Percentiles rank a stretch among this genome's conserved stretches.
phyloP scores from a whole-genome alignment of 2,329 filamentous ascomycete species.

The Fusarium heterosporum region DNA sequence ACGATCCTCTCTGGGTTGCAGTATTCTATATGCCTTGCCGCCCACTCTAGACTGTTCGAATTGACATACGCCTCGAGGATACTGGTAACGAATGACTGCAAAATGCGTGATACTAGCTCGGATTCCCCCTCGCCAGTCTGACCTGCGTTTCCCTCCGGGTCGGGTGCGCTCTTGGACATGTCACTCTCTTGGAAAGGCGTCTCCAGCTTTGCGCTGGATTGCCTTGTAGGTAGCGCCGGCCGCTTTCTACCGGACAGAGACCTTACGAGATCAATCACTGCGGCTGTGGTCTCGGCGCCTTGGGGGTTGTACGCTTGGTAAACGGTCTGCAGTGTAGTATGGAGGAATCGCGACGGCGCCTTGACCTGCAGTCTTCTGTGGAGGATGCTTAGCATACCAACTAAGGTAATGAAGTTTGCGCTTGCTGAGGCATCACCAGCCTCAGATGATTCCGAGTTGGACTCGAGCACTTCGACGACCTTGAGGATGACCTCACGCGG shows the following conservation, averaged over 20 bases:
- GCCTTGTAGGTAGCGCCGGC: conserved; percentile 69
- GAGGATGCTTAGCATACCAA: conserved; percentile 78
- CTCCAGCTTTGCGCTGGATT: conserved; percentile 67
- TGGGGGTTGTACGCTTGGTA: conserved; percentile 72
- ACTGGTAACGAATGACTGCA: conserved; percentile 83
- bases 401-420: conserved; percentile 73
- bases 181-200: conserved; percentile 67
- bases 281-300: conserved; percentile 74
- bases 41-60: conserved; percentile 69
- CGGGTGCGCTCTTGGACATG: conserved; percentile 67
- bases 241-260: conserved; percentile 75
- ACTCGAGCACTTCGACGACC: conserved; percentile 77
- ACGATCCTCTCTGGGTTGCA: conserved; percentile 74
- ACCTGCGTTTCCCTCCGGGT: conserved; percentile 65
- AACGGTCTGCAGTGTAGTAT: conserved; percentile 79
- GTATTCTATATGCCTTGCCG: conserved; percentile 74
- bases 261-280: conserved; percentile 77
- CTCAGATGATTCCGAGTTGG: conserved; percentile 56
- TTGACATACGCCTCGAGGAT: conserved; percentile 80
- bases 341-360: conserved; percentile 81
- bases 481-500: conserved; percentile 85
- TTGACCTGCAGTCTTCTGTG: conserved; percentile 82
- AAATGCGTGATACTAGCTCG: conserved; percentile 70
- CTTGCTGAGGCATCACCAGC: conserved; percentile 51
- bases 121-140: conserved; percentile 64